Percentiles rank a stretch among this genome's conserved stretches.
Evolutionary conservation across 2,329 filamentous ascomycete genomes (phyloP).

Genomic region (Fusarium euwallaceae): DNA sequence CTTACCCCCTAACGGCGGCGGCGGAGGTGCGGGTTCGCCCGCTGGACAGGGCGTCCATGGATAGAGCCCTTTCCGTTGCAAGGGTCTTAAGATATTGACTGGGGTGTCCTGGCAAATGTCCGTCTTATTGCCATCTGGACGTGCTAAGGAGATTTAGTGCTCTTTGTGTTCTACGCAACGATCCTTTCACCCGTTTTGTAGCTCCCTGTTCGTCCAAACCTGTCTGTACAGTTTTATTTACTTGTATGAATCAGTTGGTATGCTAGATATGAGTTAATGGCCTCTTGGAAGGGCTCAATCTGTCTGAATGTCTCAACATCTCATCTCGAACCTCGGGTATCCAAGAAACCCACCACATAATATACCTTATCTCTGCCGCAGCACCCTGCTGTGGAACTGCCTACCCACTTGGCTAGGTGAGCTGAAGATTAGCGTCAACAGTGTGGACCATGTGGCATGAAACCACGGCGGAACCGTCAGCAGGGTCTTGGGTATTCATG

Average conservation of each 20-base stretch:
- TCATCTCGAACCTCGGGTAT: background rate
- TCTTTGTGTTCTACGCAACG: background rate
- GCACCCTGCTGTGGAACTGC: conserved; percentile 1
- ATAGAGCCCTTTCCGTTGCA: background rate
- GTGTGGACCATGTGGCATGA: conserved; percentile 6
- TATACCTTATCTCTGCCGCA: conserved; percentile 5
- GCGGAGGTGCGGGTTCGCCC: background rate
- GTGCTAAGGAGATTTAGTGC: background rate
- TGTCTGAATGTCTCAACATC: background rate
- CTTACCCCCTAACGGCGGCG: background rate
- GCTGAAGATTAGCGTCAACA: conserved; percentile 7
- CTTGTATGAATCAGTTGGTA: background rate
- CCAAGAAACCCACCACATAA: background rate
- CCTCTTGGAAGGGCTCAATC: background rate
- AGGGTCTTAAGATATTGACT: background rate
- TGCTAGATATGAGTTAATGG: background rate
- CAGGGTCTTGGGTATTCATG: conserved; percentile 7
- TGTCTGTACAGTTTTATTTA: background rate
- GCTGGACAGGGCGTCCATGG: background rate
- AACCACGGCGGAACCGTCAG: background rate
- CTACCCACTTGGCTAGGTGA: background rate
- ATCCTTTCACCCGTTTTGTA: background rate
- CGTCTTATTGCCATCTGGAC: conserved; percentile 4
- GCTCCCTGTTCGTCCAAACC: background rate
- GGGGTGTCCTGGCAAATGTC: background rate